phyloP scores from a whole-genome alignment of 331 rosid genomes.

The Phaseolus coccineus region DNA sequence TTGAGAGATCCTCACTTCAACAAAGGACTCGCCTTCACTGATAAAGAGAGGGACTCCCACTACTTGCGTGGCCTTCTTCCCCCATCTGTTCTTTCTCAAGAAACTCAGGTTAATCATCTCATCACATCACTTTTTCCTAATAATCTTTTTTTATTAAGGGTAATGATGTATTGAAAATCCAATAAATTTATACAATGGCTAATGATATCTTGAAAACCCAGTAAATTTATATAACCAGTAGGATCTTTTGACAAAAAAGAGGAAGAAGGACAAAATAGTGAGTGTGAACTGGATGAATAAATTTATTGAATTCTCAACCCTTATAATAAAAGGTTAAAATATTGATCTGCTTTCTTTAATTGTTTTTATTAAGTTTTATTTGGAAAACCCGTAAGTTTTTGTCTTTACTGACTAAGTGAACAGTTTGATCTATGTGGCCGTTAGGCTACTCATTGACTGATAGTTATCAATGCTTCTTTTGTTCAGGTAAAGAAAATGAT shows the following conservation, averaged over 20 bases:
- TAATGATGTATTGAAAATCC: too few relatives aligned
- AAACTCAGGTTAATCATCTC: constrained; percentile 72
- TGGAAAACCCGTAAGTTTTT: too few relatives aligned
- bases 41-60: constrained; percentile 94
- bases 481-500: constrained; percentile 87
- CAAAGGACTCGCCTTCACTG: constrained; percentile 95
- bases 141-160: background rate
- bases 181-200: too few relatives aligned
- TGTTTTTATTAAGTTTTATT: background rate
- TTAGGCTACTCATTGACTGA: background rate
- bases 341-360: background rate
- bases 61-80: constrained; percentile 98
- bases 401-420: background rate
- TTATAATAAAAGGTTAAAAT: background rate
- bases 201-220: too few relatives aligned
- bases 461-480: constrained; percentile 29
- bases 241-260: too few relatives aligned
- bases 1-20: constrained; percentile 93
- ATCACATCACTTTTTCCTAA: background rate
- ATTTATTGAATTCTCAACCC: too few relatives aligned
- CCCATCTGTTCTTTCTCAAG: constrained; percentile 75
- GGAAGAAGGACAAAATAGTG: too few relatives aligned
- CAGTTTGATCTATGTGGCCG: background rate
- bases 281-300: too few relatives aligned
- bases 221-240: too few relatives aligned